Conservation (phyloP, 306 rosid genomes). For the Crataegus laevigata region DNA sequence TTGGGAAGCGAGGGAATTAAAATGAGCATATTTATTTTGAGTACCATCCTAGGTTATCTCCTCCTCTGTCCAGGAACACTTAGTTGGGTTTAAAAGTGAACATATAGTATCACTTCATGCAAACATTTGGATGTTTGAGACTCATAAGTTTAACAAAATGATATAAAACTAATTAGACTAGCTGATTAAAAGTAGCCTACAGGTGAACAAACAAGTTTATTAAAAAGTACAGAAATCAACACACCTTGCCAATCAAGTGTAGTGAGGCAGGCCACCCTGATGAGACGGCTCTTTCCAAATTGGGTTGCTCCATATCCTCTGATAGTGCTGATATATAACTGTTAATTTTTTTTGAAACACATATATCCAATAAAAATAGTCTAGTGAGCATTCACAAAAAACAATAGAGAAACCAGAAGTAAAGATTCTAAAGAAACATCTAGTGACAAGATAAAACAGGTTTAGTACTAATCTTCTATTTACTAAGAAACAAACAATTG, state of each 20-base stretch:
- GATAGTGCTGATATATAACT: constrained; percentile 92
- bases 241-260: constrained; percentile 96
- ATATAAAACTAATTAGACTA: neutral
- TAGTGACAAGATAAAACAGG: neutral
- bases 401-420: neutral
- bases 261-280: constrained; percentile 87
- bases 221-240: neutral
- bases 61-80: neutral
- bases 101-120: neutral
- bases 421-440: neutral
- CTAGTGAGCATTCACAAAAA: neutral
- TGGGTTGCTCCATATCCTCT: constrained; percentile 49
- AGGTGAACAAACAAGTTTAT: neutral
- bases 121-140: neutral
- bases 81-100: neutral
- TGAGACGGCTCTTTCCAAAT: constrained; percentile 57
- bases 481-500: constrained; percentile 1
- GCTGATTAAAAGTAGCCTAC: neutral
- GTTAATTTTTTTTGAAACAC: neutral
- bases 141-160: neutral
- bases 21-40: neutral
- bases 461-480: neutral
- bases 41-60: neutral
- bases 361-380: neutral
- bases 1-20: neutral